Evolutionary conservation across 2,329 filamentous ascomycete species (phyloP).

Genomic region (Phyllosticta citriasiana): DNA sequence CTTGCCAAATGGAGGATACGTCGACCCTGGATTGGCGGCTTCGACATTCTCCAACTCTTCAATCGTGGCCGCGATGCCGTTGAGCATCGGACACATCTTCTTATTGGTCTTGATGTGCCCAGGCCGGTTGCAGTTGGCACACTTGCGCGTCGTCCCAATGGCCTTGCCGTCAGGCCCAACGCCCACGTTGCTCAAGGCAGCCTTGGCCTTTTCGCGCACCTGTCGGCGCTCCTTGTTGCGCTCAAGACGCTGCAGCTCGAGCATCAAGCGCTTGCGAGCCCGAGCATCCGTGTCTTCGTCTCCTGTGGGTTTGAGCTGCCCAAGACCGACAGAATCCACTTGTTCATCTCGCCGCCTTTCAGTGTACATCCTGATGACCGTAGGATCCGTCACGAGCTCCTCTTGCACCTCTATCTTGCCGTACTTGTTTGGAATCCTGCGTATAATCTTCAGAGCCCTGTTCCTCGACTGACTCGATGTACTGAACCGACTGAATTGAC

Average conservation of each 20-base stretch:
- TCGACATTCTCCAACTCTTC: conserved; percentile 6
- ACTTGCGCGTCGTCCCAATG: conserved; percentile 66
- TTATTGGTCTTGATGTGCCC: conserved; percentile 99
- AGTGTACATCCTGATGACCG: conserved; percentile 82
- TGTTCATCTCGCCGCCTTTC: conserved; percentile 64
- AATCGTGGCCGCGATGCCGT: conserved; percentile 2
- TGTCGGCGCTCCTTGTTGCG: conserved; percentile 86
- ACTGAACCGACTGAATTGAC: conserved; percentile 40
- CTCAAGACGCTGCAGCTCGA: conserved; percentile 73
- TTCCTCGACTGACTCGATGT: conserved; percentile 52
- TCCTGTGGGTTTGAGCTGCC: conserved; percentile 53
- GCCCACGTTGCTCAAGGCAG: conserved; percentile 33
- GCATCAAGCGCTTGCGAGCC: conserved; percentile 50
- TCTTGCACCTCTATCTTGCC: conserved; percentile 53
- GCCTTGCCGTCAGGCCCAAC: conserved; percentile 33
- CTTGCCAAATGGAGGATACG: conserved; percentile 4
- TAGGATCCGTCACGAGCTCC: conserved; percentile 62
- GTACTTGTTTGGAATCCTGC: conserved; percentile 53
- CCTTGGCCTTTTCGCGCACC: conserved; percentile 84
- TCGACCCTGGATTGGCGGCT: conserved; percentile 3
- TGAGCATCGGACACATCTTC: conserved; percentile 44
- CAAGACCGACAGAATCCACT: conserved; percentile 58
- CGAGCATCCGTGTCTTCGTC: conserved; percentile 57
- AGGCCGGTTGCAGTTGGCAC: conserved; percentile 92
- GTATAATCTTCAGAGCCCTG: conserved; percentile 63